phyloP scores from a whole-genome alignment of 768 basidiomycete species.

The Royoungia palumana region DNA sequence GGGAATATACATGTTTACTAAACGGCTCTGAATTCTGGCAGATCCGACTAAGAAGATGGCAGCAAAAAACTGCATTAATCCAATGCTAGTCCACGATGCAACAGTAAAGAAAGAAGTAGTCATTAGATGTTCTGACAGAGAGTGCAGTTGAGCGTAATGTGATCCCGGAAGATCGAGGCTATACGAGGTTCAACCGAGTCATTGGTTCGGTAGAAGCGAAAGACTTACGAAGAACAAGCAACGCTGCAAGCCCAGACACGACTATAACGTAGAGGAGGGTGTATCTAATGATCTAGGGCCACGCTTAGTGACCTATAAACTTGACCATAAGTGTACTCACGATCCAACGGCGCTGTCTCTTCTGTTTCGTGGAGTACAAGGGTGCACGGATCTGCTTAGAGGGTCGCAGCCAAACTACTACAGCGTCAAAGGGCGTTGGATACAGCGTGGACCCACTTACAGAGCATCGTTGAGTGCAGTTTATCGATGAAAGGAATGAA shows the following conservation, averaged over 20 bases:
- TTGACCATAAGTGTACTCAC: conserved; percentile 37
- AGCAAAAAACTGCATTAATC: conserved; percentile 1
- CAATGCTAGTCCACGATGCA: conserved; percentile 8
- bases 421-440: conserved; percentile 6
- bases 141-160: conserved; percentile 73
- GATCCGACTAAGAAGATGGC: conserved; percentile 9
- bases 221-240: conserved; percentile 78
- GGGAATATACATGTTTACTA: conserved; percentile 26
- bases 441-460: conserved; percentile 43
- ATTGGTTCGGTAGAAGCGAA: background rate
- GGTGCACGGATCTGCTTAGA: conserved; percentile 93
- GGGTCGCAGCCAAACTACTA: conserved; percentile 87
- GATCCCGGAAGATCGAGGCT: conserved; percentile 82
- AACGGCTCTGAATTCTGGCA: conserved; percentile 20
- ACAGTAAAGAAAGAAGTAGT: conserved; percentile 19
- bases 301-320: conserved; percentile 5
- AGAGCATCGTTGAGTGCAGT: conserved; percentile 90
- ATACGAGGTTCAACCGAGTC: conserved; percentile 15
- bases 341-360: conserved; percentile 89
- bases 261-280: conserved; percentile 77
- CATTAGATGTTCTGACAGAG: conserved; percentile 84
- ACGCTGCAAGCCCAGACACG: conserved; percentile 71
- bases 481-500: conserved; percentile 86
- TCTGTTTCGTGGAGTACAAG: conserved; percentile 91
- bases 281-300: conserved; percentile 75